Conservation (phyloP, 2,329 filamentous ascomycete species). For the Neonectria sp. region DNA sequence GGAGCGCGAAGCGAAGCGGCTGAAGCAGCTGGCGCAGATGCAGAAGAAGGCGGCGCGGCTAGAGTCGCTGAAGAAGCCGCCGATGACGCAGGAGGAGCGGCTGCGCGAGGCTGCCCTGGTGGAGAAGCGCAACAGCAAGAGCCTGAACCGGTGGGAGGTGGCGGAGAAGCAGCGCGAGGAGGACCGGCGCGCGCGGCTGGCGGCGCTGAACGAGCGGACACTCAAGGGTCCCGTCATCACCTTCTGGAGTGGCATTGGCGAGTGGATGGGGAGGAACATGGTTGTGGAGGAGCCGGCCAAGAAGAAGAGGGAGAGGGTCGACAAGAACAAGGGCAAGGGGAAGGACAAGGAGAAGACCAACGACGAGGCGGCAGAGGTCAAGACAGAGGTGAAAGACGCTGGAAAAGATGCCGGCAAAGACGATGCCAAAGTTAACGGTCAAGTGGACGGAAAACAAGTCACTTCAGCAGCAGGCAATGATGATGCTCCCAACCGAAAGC, state of each 20-base stretch:
- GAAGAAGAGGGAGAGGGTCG: slow-evolving; percentile 64
- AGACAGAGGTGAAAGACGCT: slow-evolving; percentile 36
- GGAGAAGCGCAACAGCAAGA: slow-evolving; percentile 91
- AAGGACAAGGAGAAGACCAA: slow-evolving; percentile 37
- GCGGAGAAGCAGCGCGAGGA: slow-evolving; percentile 91
- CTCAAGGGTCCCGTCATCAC: slow-evolving; percentile 91
- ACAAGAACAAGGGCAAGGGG: slow-evolving; percentile 51
- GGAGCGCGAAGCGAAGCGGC: slow-evolving; percentile 78
- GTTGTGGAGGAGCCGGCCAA: slow-evolving; percentile 76
- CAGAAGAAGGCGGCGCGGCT: slow-evolving; percentile 78
- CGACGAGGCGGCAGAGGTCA: slow-evolving; percentile 21
- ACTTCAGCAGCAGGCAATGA: slow-evolving; percentile 5
- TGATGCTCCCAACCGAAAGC: slow-evolving; percentile 25
- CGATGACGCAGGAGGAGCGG: slow-evolving; percentile 89
- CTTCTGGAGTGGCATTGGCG: slow-evolving; percentile 92
- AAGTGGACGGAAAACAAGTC: neutral
- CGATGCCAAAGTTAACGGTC: slow-evolving; percentile 7
- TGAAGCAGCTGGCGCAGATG: slow-evolving; percentile 79
- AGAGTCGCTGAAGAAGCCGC: slow-evolving; percentile 81
- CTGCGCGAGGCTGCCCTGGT: slow-evolving; percentile 86
- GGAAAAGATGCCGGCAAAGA: slow-evolving; percentile 12
- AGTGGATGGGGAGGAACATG: slow-evolving; percentile 80
- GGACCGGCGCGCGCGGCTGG: slow-evolving; percentile 85
- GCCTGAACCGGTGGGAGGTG: slow-evolving; percentile 93
- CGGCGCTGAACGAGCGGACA: slow-evolving; percentile 88